Conservation (phyloP, 139 green algal species). For the Micractinium sp. region DNA sequence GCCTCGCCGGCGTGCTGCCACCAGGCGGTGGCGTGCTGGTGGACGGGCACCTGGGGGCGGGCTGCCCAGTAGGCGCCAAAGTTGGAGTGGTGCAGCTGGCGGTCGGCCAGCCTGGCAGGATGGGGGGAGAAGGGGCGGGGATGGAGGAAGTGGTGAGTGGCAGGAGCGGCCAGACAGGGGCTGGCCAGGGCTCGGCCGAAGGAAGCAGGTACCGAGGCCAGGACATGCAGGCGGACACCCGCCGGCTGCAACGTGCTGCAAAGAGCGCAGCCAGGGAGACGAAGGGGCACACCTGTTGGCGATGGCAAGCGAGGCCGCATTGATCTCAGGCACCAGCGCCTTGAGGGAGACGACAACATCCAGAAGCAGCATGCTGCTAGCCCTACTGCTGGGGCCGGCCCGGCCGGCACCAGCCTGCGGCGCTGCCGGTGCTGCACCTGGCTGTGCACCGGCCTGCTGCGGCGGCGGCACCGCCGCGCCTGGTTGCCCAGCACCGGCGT, state of each 20-base stretch:
- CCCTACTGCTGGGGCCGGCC: not conserved
- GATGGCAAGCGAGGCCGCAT: slow-evolving; percentile 45
- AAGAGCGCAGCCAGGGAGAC: not conserved
- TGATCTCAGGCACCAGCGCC: slow-evolving; percentile 44
- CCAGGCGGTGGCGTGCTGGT: slow-evolving; percentile 43
- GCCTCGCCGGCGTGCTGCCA: slow-evolving; percentile 59
- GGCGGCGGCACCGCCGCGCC: not conserved
- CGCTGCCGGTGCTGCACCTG: not conserved
- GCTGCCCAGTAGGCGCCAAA: slow-evolving; percentile 48
- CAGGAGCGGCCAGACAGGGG: no score
- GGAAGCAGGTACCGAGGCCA: not conserved
- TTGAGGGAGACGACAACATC: slow-evolving; percentile 51
- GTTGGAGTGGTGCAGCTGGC: slow-evolving; percentile 45
- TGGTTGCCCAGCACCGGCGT: not conserved
- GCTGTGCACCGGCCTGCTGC: not conserved
- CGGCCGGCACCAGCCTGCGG: not conserved
- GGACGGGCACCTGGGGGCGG: slow-evolving; percentile 49
- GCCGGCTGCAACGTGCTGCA: no score
- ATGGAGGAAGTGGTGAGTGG: no score
- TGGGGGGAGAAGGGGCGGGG: not conserved
- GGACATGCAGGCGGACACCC: not conserved
- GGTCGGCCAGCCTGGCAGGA: slow-evolving; percentile 43
- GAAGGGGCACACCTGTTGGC: slow-evolving; percentile 13
- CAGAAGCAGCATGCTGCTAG: slow-evolving; percentile 30
- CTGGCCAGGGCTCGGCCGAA: no score